Percentiles rank a stretch among this genome's conserved stretches.
Conservation (phyloP, 495 filamentous ascomycete genomes). For the Tuber calosporum region DNA sequence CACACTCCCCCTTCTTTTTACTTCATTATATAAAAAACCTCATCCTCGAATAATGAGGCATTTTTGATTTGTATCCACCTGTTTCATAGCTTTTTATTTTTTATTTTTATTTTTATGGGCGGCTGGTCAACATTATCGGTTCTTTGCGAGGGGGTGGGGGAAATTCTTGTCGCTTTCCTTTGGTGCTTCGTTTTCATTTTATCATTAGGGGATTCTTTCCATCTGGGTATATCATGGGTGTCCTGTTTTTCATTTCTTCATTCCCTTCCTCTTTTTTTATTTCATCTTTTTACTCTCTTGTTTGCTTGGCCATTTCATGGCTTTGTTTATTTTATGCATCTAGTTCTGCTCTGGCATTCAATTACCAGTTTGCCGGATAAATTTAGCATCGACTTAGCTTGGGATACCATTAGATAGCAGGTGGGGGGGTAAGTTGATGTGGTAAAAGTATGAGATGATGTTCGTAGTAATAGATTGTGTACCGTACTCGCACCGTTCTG, state of each 20-base stretch:
- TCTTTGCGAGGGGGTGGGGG: conserved; percentile 5
- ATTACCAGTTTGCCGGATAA: background rate
- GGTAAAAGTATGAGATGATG: conserved; percentile 2
- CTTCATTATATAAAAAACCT: conserved; percentile 8
- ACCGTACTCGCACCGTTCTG: background rate
- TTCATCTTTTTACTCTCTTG: background rate
- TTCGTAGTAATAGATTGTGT: background rate
- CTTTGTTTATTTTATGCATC: background rate
- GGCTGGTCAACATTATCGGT: conserved; percentile 3
- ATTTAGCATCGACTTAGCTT: background rate
- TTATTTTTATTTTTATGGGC: background rate
- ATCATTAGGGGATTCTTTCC: conserved; percentile 14
- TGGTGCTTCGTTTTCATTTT: conserved; percentile 2
- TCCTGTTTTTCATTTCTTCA: conserved; percentile 8
- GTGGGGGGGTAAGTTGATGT: background rate
- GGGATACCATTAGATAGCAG: background rate
- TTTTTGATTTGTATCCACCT: conserved; percentile 3
- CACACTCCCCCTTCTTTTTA: background rate
- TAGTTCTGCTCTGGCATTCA: background rate
- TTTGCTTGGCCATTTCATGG: background rate
- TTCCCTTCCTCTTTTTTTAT: conserved; percentile 7
- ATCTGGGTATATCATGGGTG: background rate
- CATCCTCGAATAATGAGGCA: conserved; percentile 5
- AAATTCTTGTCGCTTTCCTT: conserved; percentile 7
- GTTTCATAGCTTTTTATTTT: background rate